Base-by-base conservation (phyloP, 345 rosid species). In the Salix exigua region DNA sequence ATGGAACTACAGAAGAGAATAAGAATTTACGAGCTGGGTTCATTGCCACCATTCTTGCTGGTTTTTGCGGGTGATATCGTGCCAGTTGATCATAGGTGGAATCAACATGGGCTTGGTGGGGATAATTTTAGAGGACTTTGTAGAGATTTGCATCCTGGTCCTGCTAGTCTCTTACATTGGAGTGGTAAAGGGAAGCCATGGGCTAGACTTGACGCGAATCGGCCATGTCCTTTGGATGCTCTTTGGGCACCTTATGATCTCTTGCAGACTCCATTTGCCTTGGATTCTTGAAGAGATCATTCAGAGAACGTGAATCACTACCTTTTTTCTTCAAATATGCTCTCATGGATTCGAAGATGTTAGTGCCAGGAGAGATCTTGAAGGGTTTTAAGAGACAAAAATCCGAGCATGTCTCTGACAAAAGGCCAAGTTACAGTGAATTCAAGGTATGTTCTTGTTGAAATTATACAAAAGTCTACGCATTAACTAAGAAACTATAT, bases 1-100 rank as follows among this genome's bases (percentile, higher is more conserved):
- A 92, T 94, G 98, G 91, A 88, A 81, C 74, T 92, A 26, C 96
- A 88, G 1, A 90, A 89, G 68, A 72, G 88, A 42, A 88, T 83
- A 86, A 88, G 94, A 69, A 91, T 91, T 42, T 90, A 91, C 78
- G 91, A 92, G 76, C 75, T 92, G 61, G 97, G 97, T 78, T 92
- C 97, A 3, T 68, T 92, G 68, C 97, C 97, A 8, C 97, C 97
- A 4, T 90, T 92, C 78, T 67, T 92, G 28, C 71, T 92, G 18
- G 97, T 92, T 0, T 92, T 92, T 11, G 95, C 90, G 0, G 97
- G 97, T 30, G 73, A 82, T 21, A 91, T 92, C 25, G 87, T 82
- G 46, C 91, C 97, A 19, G 97, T 92, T 0, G 88, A 92, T 75
- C 97, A 92, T 55, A 40, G 90, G 18, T 92, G 97, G 97, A 92